These are phyloP conservation scores for Claviceps sp. DNA, from an alignment of 2,329 filamentous ascomycete genomes.

Conservation along the genomic window DNA sequence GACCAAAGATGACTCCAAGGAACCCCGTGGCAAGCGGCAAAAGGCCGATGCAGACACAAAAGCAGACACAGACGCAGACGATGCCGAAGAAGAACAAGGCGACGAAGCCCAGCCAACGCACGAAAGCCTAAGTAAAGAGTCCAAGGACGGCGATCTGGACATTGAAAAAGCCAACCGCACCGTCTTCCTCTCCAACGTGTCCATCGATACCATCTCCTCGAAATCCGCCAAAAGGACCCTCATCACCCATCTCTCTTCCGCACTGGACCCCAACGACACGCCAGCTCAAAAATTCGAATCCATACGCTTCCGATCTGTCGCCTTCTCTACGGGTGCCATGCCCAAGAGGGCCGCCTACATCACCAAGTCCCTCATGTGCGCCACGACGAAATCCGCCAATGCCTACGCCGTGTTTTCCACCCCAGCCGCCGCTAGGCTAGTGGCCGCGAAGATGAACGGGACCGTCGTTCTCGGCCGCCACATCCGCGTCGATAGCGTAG, in stretches of 20 bases:
- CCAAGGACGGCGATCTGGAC: conserved; percentile 55
- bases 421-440: conserved; percentile 58
- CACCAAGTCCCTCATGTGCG: conserved; percentile 77
- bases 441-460: conserved; percentile 68
- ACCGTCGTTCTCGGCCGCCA: conserved; percentile 75
- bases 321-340: conserved; percentile 62
- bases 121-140: conserved; percentile 40
- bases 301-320: conserved; percentile 84
- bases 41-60: conserved; percentile 22
- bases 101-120: conserved; percentile 37
- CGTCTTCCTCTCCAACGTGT: conserved; percentile 87
- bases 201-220: conserved; percentile 66
- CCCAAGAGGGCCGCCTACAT: conserved; percentile 94
- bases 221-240: conserved; percentile 70
- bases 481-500: conserved; percentile 78
- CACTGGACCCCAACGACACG: conserved; percentile 42
- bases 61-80: conserved; percentile 13
- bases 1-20: conserved; percentile 43
- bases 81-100: conserved; percentile 23
- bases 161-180: conserved; percentile 74
- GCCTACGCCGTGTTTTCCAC: conserved; percentile 87
- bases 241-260: conserved; percentile 63
- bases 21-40: conserved; percentile 40
- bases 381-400: conserved; percentile 86
- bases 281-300: conserved; percentile 68